Conservation (phyloP, 164 flowering plant genomes). For the Annona squamosa region DNA sequence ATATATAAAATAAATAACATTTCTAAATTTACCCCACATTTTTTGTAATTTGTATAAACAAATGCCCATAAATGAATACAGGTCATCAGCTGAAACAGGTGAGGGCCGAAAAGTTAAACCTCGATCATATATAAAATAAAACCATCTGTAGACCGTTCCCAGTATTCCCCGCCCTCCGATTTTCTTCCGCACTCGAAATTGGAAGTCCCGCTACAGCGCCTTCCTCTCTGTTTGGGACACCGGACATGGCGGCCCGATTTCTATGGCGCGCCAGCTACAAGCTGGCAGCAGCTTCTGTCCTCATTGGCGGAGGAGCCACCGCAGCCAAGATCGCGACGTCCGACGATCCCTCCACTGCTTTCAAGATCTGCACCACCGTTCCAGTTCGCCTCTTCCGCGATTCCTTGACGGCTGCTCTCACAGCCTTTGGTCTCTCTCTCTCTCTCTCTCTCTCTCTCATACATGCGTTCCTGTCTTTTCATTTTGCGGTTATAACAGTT, state of each 20-base stretch:
- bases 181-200: neutral
- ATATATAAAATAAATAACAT: too few relatives aligned
- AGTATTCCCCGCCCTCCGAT: neutral
- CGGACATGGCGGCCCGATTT: constrained; percentile 46
- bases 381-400: constrained; percentile 75
- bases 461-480: too few relatives aligned
- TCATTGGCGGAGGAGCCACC: constrained; percentile 48
- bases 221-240: neutral
- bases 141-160: neutral
- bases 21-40: too few relatives aligned
- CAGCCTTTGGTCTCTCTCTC: constrained; percentile 51
- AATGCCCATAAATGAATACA: too few relatives aligned
- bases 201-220: neutral
- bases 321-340: constrained; percentile 52
- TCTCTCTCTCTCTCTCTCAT: neutral
- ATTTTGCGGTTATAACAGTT: too few relatives aligned
- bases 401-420: constrained; percentile 63
- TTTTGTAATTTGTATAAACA: too few relatives aligned
- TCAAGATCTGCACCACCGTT: constrained; percentile 66
- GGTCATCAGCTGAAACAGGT: too few relatives aligned
- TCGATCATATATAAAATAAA: too few relatives aligned
- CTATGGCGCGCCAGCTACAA: constrained; percentile 48
- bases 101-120: too few relatives aligned
- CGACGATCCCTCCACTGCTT: constrained; percentile 55
- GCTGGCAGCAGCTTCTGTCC: constrained; percentile 37